Evolutionary conservation across 1,284 basidiomycete species (phyloP).

Genomic region (Cystobasidiaceae sp.): DNA sequence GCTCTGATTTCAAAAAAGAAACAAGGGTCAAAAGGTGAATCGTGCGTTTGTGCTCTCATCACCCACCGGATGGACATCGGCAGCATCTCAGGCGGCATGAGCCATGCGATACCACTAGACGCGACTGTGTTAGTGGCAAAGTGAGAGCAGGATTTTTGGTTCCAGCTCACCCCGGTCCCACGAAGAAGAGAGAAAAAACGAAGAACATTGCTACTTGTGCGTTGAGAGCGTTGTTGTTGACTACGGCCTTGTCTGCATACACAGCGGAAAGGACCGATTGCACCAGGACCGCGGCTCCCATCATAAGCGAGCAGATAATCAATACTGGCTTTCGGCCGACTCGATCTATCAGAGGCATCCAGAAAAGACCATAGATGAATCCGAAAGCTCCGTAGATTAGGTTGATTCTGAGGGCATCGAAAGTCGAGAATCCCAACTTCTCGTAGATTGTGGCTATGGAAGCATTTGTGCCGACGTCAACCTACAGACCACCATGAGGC

Average conservation of each 20-base stretch:
- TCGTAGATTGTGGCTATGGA: not conserved
- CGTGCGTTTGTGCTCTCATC: not conserved
- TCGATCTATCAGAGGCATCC: not conserved
- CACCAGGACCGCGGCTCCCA: not conserved
- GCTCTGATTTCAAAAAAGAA: no score
- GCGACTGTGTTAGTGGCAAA: not conserved
- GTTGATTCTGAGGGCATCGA: not conserved
- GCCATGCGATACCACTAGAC: not conserved
- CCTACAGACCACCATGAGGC: no score
- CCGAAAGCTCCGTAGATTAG: not conserved
- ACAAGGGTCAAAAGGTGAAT: no score
- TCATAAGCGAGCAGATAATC: not conserved
- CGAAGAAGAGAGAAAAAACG: not conserved
- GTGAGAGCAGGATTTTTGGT: not conserved
- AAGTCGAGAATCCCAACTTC: not conserved
- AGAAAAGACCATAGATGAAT: not conserved
- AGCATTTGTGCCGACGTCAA: no score
- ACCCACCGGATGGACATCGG: not conserved
- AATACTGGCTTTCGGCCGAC: not conserved
- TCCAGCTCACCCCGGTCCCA: not conserved
- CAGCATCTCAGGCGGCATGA: not conserved
- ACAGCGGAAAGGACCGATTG: not conserved
- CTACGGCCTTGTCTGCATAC: not conserved
- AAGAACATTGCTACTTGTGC: not conserved
- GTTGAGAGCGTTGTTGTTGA: not conserved